Evolutionary conservation across 768 basidiomycete species (phyloP), one percentile per base, ranked within the genome.

Genomic region (Tephrocybe sp.): DNA sequence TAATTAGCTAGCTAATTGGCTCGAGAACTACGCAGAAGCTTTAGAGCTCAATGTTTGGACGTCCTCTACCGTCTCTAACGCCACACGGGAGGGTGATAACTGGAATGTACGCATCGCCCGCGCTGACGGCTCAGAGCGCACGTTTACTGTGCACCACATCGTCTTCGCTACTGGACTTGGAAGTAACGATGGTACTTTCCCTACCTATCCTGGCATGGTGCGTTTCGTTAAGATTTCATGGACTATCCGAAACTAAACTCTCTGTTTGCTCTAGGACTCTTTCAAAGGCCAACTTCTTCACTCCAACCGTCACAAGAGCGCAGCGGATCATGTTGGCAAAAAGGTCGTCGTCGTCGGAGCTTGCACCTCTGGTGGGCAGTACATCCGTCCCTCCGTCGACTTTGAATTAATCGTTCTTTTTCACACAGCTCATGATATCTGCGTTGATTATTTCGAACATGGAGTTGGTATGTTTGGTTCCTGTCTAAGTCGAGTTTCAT

Each of bases 271-370:
- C 10, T 52, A 82, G 77, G 76, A 81, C 17, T 70, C 68, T 5
- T 89, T 85, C 72, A 77, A 82, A 56, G 88, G 88, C 7, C 68
- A 78, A 45, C 64, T 83, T 3, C 55, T 82, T 13, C 88, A 90
- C 62, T 86, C 85, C 0, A 72, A 65, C 5, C 60, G 74, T 22
- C 81, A 87, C 63, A 72, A 75, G 35, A 69, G 63, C n/a, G 83
- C 83, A 0, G 65, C 69, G 10, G 80, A 82, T 35, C 82, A 83
- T 56, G 39, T 62, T 1, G 87, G 85, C 12, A 89, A 89, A 68
- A 89, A 83, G 60, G 85, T 87, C 0, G 72, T 83, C 3, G 80
- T 90, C 2, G 68, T 89, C 4, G 87, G 87, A 1, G 74, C 85
- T 12, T 81, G 81, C 46, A 85, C 84, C 10, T 84, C 84, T 16